Base-by-base conservation (phyloP, 2,329 filamentous ascomycete genomes). In the Diplodia intermedia region DNA sequence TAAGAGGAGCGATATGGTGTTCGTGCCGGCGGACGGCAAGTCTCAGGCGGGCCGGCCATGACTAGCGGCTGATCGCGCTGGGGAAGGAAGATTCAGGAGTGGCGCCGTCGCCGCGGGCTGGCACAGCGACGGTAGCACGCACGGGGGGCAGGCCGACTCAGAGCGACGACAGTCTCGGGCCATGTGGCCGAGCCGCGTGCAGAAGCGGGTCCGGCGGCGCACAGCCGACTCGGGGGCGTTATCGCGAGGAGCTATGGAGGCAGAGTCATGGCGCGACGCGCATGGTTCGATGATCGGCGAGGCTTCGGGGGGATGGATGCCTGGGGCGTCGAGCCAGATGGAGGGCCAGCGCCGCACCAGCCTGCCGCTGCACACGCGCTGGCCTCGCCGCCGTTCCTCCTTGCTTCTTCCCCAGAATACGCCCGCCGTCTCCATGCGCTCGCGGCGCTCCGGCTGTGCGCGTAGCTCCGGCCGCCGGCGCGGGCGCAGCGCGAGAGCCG, bases 81-180 rank as follows among this genome's bases (percentile, higher is more conserved):
- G 40, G 40, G 57, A 15, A 14, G 38, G 26, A 20, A 52, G 43
- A 63, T 63, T 63, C 60, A 63, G 60, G 60, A 63, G 60, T 47
- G 31, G 60, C 60, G 47, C 43, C 60, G 60, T 38, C 47, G 47
- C 60, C 20, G 60, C 43, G 60, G 60, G 60, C 60, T 63, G 60
- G 43, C 60, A 31, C 60, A 63, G 36, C 29, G 20, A 49, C 50
- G 31, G 60, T 63, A 63, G 60, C 60, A 49, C 60, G 29, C 43
- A 40, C 60, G 47, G 60, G n/a, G 18, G 18, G n/a, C 6, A 23
- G 43, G 29, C 60, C 60, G 60, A 38, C 36, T 36, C 11, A 36
- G 40, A 40, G 57, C 26, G 15, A 5, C 1, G 23, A 8, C 31
- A 20, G 5, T 20, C 18, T 47, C 29, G 57, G 14, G 9, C 23